Percentiles rank a stretch among this genome's conserved stretches.
Evolutionary conservation across 176 grass and related monocot genomes (phyloP).

Genomic region (Luzula sylvatica): DNA sequence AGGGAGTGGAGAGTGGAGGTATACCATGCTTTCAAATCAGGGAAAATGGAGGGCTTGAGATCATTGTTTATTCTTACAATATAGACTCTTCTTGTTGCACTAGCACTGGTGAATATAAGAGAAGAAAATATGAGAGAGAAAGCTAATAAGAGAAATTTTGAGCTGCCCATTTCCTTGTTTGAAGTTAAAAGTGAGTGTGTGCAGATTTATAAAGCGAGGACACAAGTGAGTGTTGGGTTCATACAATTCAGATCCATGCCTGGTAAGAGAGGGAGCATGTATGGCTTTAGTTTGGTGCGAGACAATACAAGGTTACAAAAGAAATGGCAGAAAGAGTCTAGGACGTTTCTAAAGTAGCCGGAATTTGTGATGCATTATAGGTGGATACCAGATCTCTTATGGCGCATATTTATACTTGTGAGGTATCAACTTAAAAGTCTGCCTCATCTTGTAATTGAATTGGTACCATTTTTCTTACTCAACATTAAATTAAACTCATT

Average conservation of each 20-base stretch:
- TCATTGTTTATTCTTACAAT: constrained; percentile 68
- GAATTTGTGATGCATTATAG: constrained; percentile 16
- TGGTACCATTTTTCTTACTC: too few species aligned
- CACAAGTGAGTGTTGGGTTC: background rate
- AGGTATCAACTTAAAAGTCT: background rate
- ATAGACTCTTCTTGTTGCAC: constrained; percentile 39
- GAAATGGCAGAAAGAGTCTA: background rate
- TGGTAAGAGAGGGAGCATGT: background rate
- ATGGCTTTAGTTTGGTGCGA: background rate
- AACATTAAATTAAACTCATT: too few species aligned
- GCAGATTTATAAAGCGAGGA: constrained; percentile 13
- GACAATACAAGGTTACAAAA: constrained; percentile 16
- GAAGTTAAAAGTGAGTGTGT: constrained; percentile 1
- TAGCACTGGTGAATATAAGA: constrained; percentile 20
- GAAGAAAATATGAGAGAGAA: constrained; percentile 10
- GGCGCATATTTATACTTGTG: background rate
- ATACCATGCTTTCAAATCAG: constrained; percentile 67
- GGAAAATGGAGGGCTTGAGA: constrained; percentile 66
- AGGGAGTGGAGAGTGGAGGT: constrained; percentile 45
- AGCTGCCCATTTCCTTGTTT: constrained; percentile 5
- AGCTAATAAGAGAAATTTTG: constrained; percentile 21
- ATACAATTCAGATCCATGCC: background rate
- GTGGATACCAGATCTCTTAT: background rate
- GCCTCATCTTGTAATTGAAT: too few species aligned
- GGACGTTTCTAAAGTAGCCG: constrained; percentile 17